A percentile compares a stretch with the other conserved stretches of the same genome.
Evolutionary conservation across 2,329 filamentous ascomycete species (phyloP).

Genomic region (Cladophialophora carrionii): DNA sequence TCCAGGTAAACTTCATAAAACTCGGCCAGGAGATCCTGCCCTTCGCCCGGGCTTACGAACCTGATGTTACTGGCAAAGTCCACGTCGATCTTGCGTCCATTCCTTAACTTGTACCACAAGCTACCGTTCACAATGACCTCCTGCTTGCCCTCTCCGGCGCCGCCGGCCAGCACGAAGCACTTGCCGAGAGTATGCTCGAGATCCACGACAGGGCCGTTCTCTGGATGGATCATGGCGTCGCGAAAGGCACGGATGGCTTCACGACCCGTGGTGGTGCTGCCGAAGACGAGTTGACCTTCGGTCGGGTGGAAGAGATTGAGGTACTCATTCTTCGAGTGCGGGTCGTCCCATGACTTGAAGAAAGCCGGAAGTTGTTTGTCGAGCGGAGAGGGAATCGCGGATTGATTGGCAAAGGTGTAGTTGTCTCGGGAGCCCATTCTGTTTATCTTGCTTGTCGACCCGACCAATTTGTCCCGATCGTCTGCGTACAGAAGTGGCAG

Average conservation of each 20-base stretch:
- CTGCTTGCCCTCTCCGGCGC: conserved; percentile 19
- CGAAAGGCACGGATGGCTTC: conserved; percentile 30
- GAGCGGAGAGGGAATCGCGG: conserved; percentile 24
- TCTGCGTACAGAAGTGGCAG: no score
- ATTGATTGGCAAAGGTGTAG: conserved; percentile 31
- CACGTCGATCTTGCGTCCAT: conserved; percentile 25
- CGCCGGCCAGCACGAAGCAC: conserved; percentile 27
- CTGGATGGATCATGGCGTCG: conserved; percentile 29
- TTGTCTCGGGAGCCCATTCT: conserved; percentile 28
- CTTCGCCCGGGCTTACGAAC: conserved; percentile 19
- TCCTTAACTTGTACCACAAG: conserved; percentile 31
- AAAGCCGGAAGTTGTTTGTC: conserved; percentile 27
- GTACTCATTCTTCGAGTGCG: conserved; percentile 21
- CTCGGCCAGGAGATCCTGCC: conserved; percentile 20
- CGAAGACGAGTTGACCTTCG: conserved; percentile 27
- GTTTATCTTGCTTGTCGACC: conserved; percentile 6
- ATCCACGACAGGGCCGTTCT: conserved; percentile 29
- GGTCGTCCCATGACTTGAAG: conserved; percentile 31
- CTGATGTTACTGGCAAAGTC: conserved; percentile 29
- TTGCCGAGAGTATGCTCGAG: conserved; percentile 30
- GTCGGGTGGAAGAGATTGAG: conserved; percentile 26
- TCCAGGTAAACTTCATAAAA: conserved; percentile 30
- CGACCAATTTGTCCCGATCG: not conserved
- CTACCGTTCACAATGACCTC: conserved; percentile 31
- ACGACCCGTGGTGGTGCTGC: conserved; percentile 22